phyloP scores from a whole-genome alignment of 495 filamentous ascomycete genomes.

The Clohesyomyces aquaticus region DNA sequence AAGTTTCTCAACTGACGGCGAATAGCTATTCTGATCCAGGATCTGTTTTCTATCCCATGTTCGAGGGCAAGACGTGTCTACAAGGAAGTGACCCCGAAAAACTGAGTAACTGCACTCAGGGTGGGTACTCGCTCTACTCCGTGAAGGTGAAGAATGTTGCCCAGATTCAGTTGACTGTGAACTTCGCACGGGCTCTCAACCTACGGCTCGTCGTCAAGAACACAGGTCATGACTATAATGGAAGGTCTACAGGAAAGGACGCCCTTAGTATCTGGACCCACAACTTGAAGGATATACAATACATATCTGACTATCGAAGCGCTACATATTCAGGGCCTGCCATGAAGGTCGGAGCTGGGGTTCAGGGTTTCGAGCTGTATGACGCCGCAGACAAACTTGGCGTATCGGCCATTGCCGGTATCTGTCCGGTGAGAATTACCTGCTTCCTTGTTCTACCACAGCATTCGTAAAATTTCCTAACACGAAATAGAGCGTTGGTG shows the following conservation, averaged over 20 bases:
- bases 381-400: slow-evolving; percentile 28
- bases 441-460: not conserved
- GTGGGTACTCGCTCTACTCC: slow-evolving; percentile 55
- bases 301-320: slow-evolving; percentile 20
- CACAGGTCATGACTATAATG: slow-evolving; percentile 46
- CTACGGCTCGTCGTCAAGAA: slow-evolving; percentile 40
- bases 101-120: slow-evolving; percentile 54
- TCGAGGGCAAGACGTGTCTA: slow-evolving; percentile 22
- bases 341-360: slow-evolving; percentile 33
- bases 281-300: slow-evolving; percentile 27
- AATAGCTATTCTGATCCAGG: slow-evolving; percentile 10
- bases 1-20: not conserved
- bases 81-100: slow-evolving; percentile 5
- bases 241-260: slow-evolving; percentile 24
- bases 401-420: slow-evolving; percentile 33
- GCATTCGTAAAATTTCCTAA: slow-evolving; percentile 1
- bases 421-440: slow-evolving; percentile 44
- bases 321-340: slow-evolving; percentile 24
- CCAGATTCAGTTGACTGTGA: slow-evolving; percentile 27
- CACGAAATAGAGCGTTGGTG: slow-evolving; percentile 28
- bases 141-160: slow-evolving; percentile 34
- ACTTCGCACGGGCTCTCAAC: slow-evolving; percentile 37
- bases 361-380: slow-evolving; percentile 26
- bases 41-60: slow-evolving; percentile 25
- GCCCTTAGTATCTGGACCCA: slow-evolving; percentile 35